These are phyloP conservation scores for Babesia bovis DNA, from an alignment of 169 alveolate genomes.

Conservation along the genomic window DNA sequence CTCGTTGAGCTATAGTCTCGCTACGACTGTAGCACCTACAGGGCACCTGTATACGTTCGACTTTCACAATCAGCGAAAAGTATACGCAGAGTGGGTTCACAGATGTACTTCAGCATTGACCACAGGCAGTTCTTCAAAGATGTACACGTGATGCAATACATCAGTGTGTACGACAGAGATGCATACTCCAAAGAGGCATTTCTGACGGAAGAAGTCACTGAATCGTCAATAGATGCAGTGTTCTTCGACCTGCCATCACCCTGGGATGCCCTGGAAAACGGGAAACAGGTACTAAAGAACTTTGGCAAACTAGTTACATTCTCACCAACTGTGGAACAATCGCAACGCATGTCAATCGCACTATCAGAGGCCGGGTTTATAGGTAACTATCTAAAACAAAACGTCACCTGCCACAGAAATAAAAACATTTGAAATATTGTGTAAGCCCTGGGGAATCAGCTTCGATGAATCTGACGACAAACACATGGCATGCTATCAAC, in stretches of 20 bases:
- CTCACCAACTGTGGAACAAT: conserved; percentile 89
- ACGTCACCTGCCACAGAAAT: conserved; percentile 63
- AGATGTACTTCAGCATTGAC: conserved; percentile 20
- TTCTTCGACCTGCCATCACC: conserved; percentile 91
- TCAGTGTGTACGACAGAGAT: conserved; percentile 54
- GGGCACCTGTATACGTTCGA: conserved; percentile 88
- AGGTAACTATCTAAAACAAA: conserved; percentile 10
- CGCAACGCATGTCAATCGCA: conserved; percentile 75
- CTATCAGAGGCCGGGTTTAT: conserved; percentile 44
- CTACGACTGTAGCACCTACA: conserved; percentile 80
- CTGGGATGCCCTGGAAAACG: conserved; percentile 84
- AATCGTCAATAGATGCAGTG: conserved; percentile 76
- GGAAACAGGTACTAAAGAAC: conserved; percentile 69
- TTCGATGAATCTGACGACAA: conserved; percentile 41
- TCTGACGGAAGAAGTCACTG: conserved; percentile 52
- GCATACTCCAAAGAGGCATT: conserved; percentile 56
- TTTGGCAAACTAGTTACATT: conserved; percentile 84
- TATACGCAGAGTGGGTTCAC: conserved; percentile 73
- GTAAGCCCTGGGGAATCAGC: conserved; percentile 84
- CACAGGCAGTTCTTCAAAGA: conserved; percentile 79
- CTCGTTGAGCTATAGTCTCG: conserved; percentile 83
- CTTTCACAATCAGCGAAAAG: conserved; percentile 82
- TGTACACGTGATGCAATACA: conserved; percentile 62
- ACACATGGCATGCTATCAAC: conserved; percentile 47
- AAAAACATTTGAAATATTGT: conserved; percentile 81